A percentile compares a stretch with the other conserved stretches of the same genome.
Conservation (phyloP, 2,329 filamentous ascomycete species). For the Colletotrichum theobromicola region DNA sequence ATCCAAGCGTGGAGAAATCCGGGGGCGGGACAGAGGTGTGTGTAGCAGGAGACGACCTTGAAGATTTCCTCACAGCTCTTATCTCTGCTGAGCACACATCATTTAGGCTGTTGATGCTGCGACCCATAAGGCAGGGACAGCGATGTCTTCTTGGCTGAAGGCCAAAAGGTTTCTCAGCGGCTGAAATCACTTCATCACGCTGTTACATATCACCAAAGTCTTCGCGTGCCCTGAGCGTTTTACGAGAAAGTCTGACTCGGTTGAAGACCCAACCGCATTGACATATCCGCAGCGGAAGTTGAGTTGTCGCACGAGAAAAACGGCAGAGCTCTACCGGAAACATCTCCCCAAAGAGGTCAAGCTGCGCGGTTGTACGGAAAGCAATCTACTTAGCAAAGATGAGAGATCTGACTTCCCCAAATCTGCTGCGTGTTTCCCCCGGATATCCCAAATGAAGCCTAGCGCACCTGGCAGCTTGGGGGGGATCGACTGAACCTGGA, state of each 20-base stretch:
- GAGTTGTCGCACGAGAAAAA: not conserved
- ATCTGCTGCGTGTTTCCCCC: constrained; percentile 13
- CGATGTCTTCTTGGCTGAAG: not conserved
- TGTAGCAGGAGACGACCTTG: not conserved
- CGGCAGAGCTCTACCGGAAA: not conserved
- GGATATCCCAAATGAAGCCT: constrained; percentile 9
- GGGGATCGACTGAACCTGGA: constrained; percentile 5
- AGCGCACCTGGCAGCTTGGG: not conserved
- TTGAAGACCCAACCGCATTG: not conserved
- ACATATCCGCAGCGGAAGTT: not conserved
- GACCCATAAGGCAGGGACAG: not conserved
- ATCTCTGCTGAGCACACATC: not conserved
- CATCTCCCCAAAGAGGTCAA: not conserved
- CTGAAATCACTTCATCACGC: not conserved
- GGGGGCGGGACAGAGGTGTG: not conserved
- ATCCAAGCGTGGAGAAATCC: not conserved
- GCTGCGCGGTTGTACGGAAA: not conserved
- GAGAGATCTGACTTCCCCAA: constrained; percentile 17
- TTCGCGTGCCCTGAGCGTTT: not conserved
- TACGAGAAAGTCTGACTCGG: not conserved
- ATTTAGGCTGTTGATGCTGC: not conserved
- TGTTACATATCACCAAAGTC: not conserved
- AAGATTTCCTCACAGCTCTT: not conserved
- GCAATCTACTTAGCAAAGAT: not conserved
- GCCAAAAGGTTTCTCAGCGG: not conserved